Evolutionary conservation across 116 monocot genomes (phyloP).

Genomic region (Zostera marina): DNA sequence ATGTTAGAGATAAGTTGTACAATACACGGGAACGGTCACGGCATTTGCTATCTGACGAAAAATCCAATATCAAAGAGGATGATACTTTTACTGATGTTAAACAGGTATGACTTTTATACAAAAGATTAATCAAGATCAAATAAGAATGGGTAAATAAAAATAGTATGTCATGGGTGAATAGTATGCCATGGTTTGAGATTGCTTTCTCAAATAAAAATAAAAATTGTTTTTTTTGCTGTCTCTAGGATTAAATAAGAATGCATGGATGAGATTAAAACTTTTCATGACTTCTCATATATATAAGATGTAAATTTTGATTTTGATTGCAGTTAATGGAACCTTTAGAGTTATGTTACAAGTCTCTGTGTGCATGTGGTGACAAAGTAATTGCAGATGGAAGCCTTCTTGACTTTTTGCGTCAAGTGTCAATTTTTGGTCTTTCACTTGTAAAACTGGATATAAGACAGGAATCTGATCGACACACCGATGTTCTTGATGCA

Average conservation of each 20-base stretch:
- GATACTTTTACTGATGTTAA: slow-evolving; percentile 58
- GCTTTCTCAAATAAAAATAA: too few relatives aligned
- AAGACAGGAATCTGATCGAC: slow-evolving; percentile 89
- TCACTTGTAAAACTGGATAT: slow-evolving; percentile 92
- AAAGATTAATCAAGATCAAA: too few relatives aligned
- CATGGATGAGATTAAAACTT: too few relatives aligned
- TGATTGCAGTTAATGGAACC: slow-evolving; percentile 71
- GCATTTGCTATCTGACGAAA: slow-evolving; percentile 51
- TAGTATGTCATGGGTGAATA: too few relatives aligned
- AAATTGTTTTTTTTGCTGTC: too few relatives aligned
- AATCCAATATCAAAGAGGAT: slow-evolving; percentile 74
- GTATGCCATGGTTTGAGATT: too few relatives aligned
- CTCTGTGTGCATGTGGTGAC: slow-evolving; percentile 81
- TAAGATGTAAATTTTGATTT: background rate
- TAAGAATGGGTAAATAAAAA: too few relatives aligned
- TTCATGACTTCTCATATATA: too few relatives aligned
- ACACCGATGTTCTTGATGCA: slow-evolving; percentile 86
- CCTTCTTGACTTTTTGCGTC: slow-evolving; percentile 87
- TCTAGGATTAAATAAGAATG: too few relatives aligned
- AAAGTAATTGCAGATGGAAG: slow-evolving; percentile 79
- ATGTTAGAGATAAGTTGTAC: slow-evolving; percentile 79
- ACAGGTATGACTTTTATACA: slow-evolving; percentile 42
- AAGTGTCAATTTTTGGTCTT: slow-evolving; percentile 92
- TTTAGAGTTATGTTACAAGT: slow-evolving; percentile 85
- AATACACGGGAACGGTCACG: slow-evolving; percentile 73